Percentiles rank a stretch among this genome's conserved stretches.
Conservation (phyloP, 208 protist genomes). For the Porcisia hertigi region DNA sequence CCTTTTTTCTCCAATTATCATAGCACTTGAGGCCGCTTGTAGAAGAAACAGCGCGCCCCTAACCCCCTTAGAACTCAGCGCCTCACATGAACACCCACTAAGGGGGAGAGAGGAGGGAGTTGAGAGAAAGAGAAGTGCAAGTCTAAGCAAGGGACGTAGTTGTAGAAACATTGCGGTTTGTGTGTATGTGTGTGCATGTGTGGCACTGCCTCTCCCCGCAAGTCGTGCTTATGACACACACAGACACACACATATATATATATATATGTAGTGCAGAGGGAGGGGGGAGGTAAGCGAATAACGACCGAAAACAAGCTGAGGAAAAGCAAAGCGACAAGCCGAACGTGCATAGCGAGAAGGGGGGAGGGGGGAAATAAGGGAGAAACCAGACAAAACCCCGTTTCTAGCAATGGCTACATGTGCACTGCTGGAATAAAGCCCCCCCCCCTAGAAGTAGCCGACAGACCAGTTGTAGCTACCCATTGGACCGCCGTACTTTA, state of each 20-base stretch:
- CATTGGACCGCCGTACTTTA: conserved; percentile 82
- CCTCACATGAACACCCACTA: background rate
- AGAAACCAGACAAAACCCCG: background rate
- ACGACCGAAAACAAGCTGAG: background rate
- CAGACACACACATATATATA: background rate
- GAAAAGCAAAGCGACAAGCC: background rate
- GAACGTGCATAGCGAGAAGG: background rate
- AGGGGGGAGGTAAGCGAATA: background rate
- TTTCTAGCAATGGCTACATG: background rate
- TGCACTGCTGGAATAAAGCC: background rate
- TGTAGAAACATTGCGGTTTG: background rate
- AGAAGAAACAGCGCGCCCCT: background rate
- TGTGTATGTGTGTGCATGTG: background rate
- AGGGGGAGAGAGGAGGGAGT: background rate
- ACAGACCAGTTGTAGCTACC: conserved; percentile 92
- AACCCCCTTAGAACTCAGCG: background rate
- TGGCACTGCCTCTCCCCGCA: background rate
- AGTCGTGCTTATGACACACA: background rate
- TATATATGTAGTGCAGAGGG: background rate
- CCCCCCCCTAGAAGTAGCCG: conserved; percentile 73
- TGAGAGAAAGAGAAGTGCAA: background rate
- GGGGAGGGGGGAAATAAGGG: background rate
- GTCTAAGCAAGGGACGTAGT: background rate
- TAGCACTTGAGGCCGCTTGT: background rate
- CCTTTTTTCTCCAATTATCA: background rate